Base-by-base conservation (phyloP, 352 stramenopile species). In the Peronospora farinosa region DNA sequence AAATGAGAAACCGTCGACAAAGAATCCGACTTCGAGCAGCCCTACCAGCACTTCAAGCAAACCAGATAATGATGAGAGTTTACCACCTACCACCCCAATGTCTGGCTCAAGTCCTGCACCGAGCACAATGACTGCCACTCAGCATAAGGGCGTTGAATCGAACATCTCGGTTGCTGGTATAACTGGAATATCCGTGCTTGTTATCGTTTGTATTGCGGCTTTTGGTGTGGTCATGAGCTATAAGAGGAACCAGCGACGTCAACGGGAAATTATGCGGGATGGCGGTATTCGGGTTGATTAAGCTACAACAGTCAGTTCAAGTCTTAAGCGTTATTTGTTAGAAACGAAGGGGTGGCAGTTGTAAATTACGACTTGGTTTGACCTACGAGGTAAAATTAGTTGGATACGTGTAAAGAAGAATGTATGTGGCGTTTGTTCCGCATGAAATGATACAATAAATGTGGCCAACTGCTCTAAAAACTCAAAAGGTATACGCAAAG, bases 231-330 rank as follows among this genome's bases (percentile, higher is more conserved):
- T 85, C 47, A 60, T 73, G 48, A 87, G 78, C 65, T 89, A 89
- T 65, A 74, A 72, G 51, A 89, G 72, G 65, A 89, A 89, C 63
- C 74, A 89, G 68, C 57, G 65, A 47, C 71, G 75, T 31, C 78
- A 89, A 64, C 75, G 72, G 40, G 70, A 87, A 49, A 89, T 89
- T 47, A 84, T 89, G 71, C 73, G 80, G 40, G 80, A 86, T 38
- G 66, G 66, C 36, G 66, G 66, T 41, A 74, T 74, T 41, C 62
- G 56, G 19, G 46, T 65, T 31, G 56, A 70, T 50, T 75, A 70
- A 63, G 40, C 43, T 57, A 61, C 30, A 60, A 28, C 49, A 52
- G 36, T 49, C 28, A 21, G 23, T 27, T 27, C 23, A 5, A 27
- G 23, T 27, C 23, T 5, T 27, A 27, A 7, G 23, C 23, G 23